Percentiles rank a stretch among this genome's conserved stretches.
Conservation (phyloP, 441 rosid species). For the Populus trichocarpa region DNA sequence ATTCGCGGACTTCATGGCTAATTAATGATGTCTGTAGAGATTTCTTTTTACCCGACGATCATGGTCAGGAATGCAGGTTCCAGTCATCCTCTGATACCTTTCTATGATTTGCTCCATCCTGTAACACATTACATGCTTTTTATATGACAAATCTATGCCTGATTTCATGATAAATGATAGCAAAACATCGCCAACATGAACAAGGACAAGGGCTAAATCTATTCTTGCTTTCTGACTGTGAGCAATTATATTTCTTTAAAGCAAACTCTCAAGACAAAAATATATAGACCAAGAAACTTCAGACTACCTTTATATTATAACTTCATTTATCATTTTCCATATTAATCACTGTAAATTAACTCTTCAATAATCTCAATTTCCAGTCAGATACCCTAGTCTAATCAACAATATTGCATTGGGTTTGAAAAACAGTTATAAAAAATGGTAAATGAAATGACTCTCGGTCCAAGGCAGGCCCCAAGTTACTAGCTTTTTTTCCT, state of each 20-base stretch:
- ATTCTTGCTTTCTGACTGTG: not conserved
- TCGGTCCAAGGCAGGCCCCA: not conserved
- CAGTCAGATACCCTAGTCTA: not conserved
- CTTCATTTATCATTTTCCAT: not conserved
- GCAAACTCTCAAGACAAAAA: not conserved
- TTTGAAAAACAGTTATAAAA: not conserved
- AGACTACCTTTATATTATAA: not conserved
- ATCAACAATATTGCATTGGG: not conserved
- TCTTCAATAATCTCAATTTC: not conserved
- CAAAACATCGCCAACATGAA: not conserved
- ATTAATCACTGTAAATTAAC: not conserved
- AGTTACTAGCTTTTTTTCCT: too few species aligned
- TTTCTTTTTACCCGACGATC: conserved; percentile 38
- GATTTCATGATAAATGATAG: not conserved
- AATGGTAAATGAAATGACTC: not conserved
- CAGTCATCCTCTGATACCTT: conserved; percentile 49
- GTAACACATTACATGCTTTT: not conserved
- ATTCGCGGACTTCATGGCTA: not conserved
- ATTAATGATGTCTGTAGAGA: not conserved
- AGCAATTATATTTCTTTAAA: not conserved
- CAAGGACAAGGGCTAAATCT: not conserved
- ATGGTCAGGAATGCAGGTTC: conserved; percentile 46
- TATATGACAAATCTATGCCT: not conserved
- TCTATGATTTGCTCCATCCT: conserved; percentile 74
- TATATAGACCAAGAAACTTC: not conserved